Evolutionary conservation across 768 basidiomycete species (phyloP).

Genomic region (Sarcodon sp.): DNA sequence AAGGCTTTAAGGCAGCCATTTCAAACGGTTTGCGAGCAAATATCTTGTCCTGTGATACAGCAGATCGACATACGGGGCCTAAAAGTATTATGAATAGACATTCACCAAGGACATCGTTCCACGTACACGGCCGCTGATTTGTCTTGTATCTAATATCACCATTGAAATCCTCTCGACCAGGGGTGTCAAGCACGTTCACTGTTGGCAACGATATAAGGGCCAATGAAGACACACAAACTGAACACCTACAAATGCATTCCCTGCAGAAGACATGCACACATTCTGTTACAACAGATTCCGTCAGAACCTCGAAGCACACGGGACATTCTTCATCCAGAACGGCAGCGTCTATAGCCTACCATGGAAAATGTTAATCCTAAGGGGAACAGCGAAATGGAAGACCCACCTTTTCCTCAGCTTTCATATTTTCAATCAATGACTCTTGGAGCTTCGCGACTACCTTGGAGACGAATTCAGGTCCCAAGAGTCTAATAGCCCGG

Average conservation of each 20-base stretch:
- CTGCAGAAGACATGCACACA: constrained; percentile 55
- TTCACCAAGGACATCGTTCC: neutral
- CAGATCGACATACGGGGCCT: constrained; percentile 42
- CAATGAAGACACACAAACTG: neutral
- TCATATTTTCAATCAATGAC: constrained; percentile 27
- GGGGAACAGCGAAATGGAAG: neutral
- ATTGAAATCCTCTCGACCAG: constrained; percentile 19
- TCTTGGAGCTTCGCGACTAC: constrained; percentile 36
- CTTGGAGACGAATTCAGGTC: constrained; percentile 31
- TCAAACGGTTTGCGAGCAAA: constrained; percentile 52
- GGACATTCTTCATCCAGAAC: constrained; percentile 46
- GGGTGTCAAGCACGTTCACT: constrained; percentile 32
- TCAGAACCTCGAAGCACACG: constrained; percentile 50
- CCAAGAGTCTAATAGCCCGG: constrained; percentile 12
- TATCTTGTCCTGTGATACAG: constrained; percentile 31
- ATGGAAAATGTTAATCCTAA: neutral
- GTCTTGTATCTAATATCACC: constrained; percentile 23
- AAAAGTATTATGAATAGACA: neutral
- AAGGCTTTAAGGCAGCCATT: constrained; percentile 35
- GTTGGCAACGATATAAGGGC: neutral
- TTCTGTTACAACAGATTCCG: constrained; percentile 38
- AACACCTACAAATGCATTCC: constrained; percentile 36
- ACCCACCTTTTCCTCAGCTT: constrained; percentile 40
- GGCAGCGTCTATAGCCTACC: constrained; percentile 31
- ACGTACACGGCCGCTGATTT: constrained; percentile 37